These are phyloP conservation scores for Jatropha curcas DNA, from an alignment of 345 rosid species.

Conservation along the genomic window DNA sequence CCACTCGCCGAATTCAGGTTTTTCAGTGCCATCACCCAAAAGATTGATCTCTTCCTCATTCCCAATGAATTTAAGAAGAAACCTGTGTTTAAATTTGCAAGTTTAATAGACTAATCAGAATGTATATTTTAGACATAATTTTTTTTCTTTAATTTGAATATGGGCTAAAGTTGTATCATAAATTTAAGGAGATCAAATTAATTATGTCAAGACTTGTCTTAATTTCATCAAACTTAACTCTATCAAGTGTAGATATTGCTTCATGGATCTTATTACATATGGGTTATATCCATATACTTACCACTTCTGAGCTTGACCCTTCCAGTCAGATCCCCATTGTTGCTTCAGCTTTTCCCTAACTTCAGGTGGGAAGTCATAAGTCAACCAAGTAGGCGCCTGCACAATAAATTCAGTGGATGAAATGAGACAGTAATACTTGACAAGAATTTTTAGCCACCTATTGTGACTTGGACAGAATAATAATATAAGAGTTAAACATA, in stretches of 20 bases:
- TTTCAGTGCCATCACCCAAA: constrained; percentile 82
- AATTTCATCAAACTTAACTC: not conserved
- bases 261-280: not conserved
- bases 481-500: not conserved
- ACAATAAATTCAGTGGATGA: not conserved
- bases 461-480: not conserved
- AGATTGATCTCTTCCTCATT: constrained; percentile 86
- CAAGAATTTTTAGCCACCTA: not conserved
- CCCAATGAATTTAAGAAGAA: constrained; percentile 79
- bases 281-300: constrained; percentile 32
- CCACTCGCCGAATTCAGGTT: constrained; percentile 92
- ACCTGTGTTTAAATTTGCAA: constrained; percentile 45
- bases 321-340: constrained; percentile 93
- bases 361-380: constrained; percentile 89
- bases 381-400: constrained; percentile 82
- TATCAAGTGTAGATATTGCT: not conserved
- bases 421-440: not conserved
- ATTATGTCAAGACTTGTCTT: not conserved
- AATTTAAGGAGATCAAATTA: not conserved
- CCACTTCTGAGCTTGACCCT: constrained; percentile 99
- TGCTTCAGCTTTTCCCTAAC: constrained; percentile 78
- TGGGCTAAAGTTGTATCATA: not conserved
- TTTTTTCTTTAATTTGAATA: not conserved
- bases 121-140: not conserved
- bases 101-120: not conserved